Evolutionary conservation across 2,329 filamentous ascomycete genomes (phyloP).

Genomic region (Fusarium transvaalense): DNA sequence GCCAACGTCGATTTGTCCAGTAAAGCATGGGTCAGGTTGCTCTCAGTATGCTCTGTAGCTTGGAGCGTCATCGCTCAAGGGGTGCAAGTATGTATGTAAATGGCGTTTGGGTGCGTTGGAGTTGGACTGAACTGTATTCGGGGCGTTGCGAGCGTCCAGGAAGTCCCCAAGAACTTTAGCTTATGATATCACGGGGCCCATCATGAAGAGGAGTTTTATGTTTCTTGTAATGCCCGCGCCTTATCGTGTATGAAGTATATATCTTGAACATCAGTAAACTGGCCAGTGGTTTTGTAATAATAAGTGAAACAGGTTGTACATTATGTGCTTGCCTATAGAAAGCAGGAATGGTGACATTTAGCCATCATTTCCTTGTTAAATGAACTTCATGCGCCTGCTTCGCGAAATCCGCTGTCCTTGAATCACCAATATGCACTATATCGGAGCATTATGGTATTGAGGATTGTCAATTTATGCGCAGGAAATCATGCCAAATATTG

Average conservation of each 20-base stretch:
- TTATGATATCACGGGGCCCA: conserved; percentile 46
- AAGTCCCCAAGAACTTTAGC: conserved; percentile 38
- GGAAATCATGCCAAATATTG: conserved; percentile 3
- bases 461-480: background rate
- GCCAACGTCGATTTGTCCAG: conserved; percentile 41
- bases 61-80: conserved; percentile 5
- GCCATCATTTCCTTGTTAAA: conserved; percentile 8
- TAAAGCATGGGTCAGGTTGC: conserved; percentile 31
- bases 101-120: conserved; percentile 52
- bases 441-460: background rate
- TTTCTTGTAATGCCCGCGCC: conserved; percentile 26
- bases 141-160: conserved; percentile 45
- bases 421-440: background rate
- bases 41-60: conserved; percentile 22
- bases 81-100: conserved; percentile 34
- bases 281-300: background rate
- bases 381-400: conserved; percentile 3
- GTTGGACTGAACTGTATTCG: conserved; percentile 52
- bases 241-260: conserved; percentile 1
- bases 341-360: conserved; percentile 28
- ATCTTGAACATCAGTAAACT: background rate
- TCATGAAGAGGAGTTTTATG: conserved; percentile 46
- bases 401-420: background rate
- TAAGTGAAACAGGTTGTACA: background rate
- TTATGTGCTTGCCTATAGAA: conserved; percentile 11